A percentile compares a stretch with the other conserved stretches of the same genome.
phyloP scores from a whole-genome alignment of 768 basidiomycete species.

The Nevesoporus exiguus region DNA sequence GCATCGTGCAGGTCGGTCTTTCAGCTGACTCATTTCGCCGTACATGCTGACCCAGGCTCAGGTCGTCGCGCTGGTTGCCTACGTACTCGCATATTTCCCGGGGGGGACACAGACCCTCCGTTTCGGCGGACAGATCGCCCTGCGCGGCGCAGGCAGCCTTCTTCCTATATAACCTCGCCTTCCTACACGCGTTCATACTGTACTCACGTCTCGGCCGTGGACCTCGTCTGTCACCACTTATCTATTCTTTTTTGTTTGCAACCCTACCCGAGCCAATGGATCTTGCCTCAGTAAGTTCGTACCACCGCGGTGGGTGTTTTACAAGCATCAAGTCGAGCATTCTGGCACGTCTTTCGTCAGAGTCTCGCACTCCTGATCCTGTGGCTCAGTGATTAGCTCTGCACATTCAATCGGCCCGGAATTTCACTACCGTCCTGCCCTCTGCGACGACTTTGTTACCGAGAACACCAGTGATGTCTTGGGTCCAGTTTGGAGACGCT shows the following conservation, averaged over 20 bases:
- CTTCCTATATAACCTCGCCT: conserved; percentile 61
- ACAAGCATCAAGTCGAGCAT: too few relatives aligned
- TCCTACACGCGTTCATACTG: not conserved
- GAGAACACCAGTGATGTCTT: too few relatives aligned
- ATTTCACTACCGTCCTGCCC: too few relatives aligned
- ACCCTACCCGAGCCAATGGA: too few relatives aligned
- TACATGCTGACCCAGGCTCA: conserved; percentile 24
- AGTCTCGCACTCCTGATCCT: too few relatives aligned
- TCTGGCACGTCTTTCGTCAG: too few relatives aligned
- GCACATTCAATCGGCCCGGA: too few relatives aligned
- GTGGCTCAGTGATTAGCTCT: too few relatives aligned
- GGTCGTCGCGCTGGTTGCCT: conserved; percentile 81
- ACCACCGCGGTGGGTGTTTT: too few relatives aligned
- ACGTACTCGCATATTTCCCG: conserved; percentile 94
- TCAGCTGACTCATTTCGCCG: not conserved
- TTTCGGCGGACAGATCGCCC: conserved; percentile 73
- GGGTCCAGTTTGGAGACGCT: too few relatives aligned
- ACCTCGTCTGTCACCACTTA: not conserved
- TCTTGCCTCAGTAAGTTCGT: too few relatives aligned
- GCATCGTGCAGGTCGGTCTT: conserved; percentile 66
- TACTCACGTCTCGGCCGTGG: not conserved
- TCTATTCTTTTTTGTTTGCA: conserved; percentile 5
- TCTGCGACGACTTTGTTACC: too few relatives aligned
- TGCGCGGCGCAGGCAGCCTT: conserved; percentile 80
- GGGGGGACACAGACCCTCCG: conserved; percentile 80